These are phyloP conservation scores for Trifolium fragiferum DNA, from an alignment of 306 rosid species.

Conservation along the genomic window DNA sequence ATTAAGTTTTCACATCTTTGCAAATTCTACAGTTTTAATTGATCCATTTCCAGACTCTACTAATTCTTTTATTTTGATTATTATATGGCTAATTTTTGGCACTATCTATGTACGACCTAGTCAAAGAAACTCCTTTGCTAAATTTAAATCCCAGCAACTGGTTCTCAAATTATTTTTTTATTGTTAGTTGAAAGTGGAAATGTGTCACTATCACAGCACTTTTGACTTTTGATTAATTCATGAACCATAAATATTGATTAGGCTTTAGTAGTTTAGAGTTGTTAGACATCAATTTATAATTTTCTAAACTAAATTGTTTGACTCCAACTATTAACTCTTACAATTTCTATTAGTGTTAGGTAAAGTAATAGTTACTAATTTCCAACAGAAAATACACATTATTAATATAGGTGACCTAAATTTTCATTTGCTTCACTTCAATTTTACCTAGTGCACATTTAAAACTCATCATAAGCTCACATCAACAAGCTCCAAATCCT, in stretches of 20 bases:
- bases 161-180: background rate
- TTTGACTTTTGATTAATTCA: conserved; percentile 29
- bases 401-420: conserved; percentile 42
- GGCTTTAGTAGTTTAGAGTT: conserved; percentile 37
- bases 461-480: conserved; percentile 15
- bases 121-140: background rate
- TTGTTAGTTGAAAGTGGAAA: conserved; percentile 24
- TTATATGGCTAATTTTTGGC: conserved; percentile 17
- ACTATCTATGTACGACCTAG: background rate
- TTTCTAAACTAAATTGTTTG: conserved; percentile 17
- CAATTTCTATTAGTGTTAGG: conserved; percentile 14
- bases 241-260: conserved; percentile 5
- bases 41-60: background rate
- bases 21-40: background rate
- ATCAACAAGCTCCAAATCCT: conserved; percentile 8
- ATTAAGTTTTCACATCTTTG: conserved; percentile 20
- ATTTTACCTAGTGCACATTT: background rate
- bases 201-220: conserved; percentile 34
- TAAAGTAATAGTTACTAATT: conserved; percentile 25
- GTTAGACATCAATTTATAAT: conserved; percentile 28
- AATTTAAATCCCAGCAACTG: background rate
- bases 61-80: conserved; percentile 7
- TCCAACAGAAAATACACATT: conserved; percentile 4
- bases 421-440: conserved; percentile 17
- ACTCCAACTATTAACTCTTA: conserved; percentile 25